Conservation (phyloP, 2,329 filamentous ascomycete genomes). For the Ceratocystiopsis brevicomis region DNA sequence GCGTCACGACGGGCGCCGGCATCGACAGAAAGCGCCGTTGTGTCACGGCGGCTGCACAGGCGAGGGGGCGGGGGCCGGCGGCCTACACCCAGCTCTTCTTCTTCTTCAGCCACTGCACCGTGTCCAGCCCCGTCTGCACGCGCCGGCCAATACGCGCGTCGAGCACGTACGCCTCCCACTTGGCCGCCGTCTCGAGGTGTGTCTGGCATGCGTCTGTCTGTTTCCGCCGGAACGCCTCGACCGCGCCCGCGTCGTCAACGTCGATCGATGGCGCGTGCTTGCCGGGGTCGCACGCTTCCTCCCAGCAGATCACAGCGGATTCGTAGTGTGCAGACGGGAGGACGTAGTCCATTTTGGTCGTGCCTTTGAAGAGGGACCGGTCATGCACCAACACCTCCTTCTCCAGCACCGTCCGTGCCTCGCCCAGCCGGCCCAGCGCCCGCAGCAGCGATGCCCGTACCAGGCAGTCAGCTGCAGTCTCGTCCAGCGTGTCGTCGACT, state of each 20-base stretch:
- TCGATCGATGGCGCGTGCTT: conserved; percentile 9
- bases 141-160: conserved; percentile 60
- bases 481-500: conserved; percentile 40
- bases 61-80: too few species aligned
- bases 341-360: conserved; percentile 48
- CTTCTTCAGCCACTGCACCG: conserved; percentile 34
- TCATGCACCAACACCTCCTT: conserved; percentile 48
- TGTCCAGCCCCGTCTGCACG: conserved; percentile 49
- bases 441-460: conserved; percentile 47
- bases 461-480: conserved; percentile 45
- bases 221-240: conserved; percentile 20
- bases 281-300: conserved; percentile 32
- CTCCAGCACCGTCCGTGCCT: conserved; percentile 47
- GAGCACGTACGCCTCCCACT: conserved; percentile 53
- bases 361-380: conserved; percentile 39
- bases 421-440: conserved; percentile 38
- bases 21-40: too few species aligned
- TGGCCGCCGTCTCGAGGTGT: conserved; percentile 47
- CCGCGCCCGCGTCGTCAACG: conserved; percentile 1
- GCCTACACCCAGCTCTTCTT: conserved; percentile 19
- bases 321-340: conserved; percentile 69
- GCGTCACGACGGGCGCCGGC: too few species aligned
- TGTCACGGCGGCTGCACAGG: too few species aligned
- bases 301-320: conserved; percentile 65
- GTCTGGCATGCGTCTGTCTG: conserved; percentile 42